Base-by-base conservation (phyloP, 2,329 filamentous ascomycete species). In the Alternaria atra region DNA sequence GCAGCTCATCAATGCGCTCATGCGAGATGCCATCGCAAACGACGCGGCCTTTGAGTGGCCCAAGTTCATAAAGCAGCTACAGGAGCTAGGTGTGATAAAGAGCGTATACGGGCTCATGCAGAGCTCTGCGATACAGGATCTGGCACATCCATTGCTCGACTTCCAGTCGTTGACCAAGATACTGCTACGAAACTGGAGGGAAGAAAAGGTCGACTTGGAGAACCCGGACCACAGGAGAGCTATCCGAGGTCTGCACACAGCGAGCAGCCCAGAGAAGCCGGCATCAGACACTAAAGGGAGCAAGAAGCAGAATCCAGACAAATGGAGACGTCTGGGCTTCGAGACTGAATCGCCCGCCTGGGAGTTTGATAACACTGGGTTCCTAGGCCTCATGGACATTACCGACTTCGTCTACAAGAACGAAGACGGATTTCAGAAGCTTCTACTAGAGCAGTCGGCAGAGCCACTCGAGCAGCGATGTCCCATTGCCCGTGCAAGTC, bases 381-480 rank as follows among this genome's bases (percentile, higher is more conserved):
- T 94, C 76, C 80, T 99, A 55, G 95, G 95, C 29, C 92, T 99
- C 87, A 98, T 99, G 94, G 95, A 99, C 77, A 80, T 99, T 72
- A 92, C 93, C 2, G 94, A 98, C 78, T 99, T 93, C 76, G 93
- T 97, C 50, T 88, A 91, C 73, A 97, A 93, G 75, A 90, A 97
- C 74, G 93, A 97, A 77, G 94, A 97, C 74, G 88, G 89, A 10
- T 98, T 97, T 70, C 94, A 97, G 76, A 97, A 97, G 80, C 84
- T 97, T 69, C 68, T 99, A 15, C 83, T 97, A 35, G 95, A 99
- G 79, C 95, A 99, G 79, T 90, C 92, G 4, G 88, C 90, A 6
- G 88, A 89, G 72, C 87, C 91, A 2, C 71, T 87, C 23, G 83
- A 88, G 52, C 87, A 93, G 74, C 88, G 94, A 37, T 97, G 94